phyloP scores from a whole-genome alignment of 2,329 filamentous ascomycete species.

The Penicillium freii region DNA sequence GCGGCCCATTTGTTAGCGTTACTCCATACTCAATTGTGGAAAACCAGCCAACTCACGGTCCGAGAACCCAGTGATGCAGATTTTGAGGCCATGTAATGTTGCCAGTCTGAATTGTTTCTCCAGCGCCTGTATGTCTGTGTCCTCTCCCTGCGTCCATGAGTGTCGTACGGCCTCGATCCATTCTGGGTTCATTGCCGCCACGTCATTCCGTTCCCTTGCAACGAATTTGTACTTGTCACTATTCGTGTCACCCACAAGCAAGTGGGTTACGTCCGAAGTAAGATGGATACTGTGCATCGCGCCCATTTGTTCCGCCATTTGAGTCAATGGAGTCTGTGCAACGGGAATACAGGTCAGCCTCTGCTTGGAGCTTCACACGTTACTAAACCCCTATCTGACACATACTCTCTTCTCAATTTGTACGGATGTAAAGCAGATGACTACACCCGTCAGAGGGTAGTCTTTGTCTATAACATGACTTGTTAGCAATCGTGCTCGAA shows the following conservation, averaged over 20 bases:
- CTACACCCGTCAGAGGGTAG: conserved; percentile 66
- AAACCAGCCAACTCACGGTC: conserved; percentile 50
- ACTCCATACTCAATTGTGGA: conserved; percentile 6
- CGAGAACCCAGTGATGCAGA: conserved; percentile 70
- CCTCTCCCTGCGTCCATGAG: conserved; percentile 75
- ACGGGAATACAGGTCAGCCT: conserved; percentile 9
- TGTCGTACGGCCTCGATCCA: conserved; percentile 81
- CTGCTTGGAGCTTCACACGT: neutral
- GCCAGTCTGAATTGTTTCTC: conserved; percentile 57
- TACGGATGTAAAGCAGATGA: conserved; percentile 86
- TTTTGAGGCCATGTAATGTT: conserved; percentile 53
- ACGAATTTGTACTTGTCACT: conserved; percentile 96
- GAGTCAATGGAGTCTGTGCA: conserved; percentile 41
- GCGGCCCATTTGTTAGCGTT: conserved; percentile 11
- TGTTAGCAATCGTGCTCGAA: conserved; percentile 18
- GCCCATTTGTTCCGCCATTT: conserved; percentile 71
- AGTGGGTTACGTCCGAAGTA: conserved; percentile 92
- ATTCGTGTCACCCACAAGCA: conserved; percentile 83
- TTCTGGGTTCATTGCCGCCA: conserved; percentile 74
- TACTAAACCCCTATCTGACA: conserved; percentile 15
- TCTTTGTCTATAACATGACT: conserved; percentile 50
- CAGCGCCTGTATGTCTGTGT: conserved; percentile 68
- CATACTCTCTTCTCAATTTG: conserved; percentile 73
- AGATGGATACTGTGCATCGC: conserved; percentile 85
- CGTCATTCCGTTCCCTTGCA: conserved; percentile 80